Percentiles rank a stretch among this genome's conserved stretches.
Evolutionary conservation across 1,284 basidiomycete species (phyloP).

Genomic region (Ceratorhiza oryzae-sativae): DNA sequence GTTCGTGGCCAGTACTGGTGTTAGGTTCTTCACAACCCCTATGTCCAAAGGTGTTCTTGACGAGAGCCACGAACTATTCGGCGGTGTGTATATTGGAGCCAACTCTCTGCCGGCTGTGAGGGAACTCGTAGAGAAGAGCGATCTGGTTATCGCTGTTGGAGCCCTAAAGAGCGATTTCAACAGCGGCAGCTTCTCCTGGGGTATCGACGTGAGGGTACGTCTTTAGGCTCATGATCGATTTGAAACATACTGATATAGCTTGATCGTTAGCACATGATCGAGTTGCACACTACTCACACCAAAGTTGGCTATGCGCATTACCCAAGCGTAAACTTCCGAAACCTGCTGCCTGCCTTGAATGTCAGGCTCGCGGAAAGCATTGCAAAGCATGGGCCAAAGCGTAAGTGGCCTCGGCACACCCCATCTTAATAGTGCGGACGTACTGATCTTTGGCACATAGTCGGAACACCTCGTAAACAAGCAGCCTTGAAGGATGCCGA

Average conservation of each 20-base stretch:
- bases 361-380: slow-evolving; percentile 49
- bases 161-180: slow-evolving; percentile 89
- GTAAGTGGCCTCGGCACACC: slow-evolving; percentile 43
- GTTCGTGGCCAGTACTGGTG: slow-evolving; percentile 72
- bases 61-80: slow-evolving; percentile 84
- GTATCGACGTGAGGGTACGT: slow-evolving; percentile 13
- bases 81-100: slow-evolving; percentile 86
- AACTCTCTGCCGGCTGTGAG: slow-evolving; percentile 76
- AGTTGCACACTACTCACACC: slow-evolving; percentile 86
- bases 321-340: slow-evolving; percentile 56
- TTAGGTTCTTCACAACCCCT: slow-evolving; percentile 80
- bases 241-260: too few species aligned
- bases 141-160: slow-evolving; percentile 86
- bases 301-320: slow-evolving; percentile 57
- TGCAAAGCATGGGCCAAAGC: slow-evolving; percentile 43
- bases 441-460: slow-evolving; percentile 6
- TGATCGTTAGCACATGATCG: slow-evolving; percentile 51
- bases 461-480: slow-evolving; percentile 43
- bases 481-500: slow-evolving; percentile 43
- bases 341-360: slow-evolving; percentile 53
- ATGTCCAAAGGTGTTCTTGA: slow-evolving; percentile 89
- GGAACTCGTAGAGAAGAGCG: slow-evolving; percentile 80
- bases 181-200: slow-evolving; percentile 80
- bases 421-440: slow-evolving; percentile 38
- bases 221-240: background rate